phyloP scores from a whole-genome alignment of 2,329 filamentous ascomycete species.

The Ceratocystis variospora region DNA sequence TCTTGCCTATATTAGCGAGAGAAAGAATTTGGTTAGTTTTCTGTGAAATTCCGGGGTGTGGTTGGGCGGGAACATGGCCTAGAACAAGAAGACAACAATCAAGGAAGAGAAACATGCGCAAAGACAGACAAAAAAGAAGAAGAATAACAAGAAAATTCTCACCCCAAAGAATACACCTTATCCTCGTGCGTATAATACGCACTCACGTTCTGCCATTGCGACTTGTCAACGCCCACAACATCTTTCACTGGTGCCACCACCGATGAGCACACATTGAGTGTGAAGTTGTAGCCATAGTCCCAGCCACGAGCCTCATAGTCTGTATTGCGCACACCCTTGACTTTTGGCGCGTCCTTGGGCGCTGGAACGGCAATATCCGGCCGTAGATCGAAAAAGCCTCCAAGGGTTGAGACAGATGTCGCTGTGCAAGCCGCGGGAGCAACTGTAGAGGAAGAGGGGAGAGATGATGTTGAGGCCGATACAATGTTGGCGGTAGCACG shows the following conservation, averaged over 20 bases:
- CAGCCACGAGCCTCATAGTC: constrained; percentile 56
- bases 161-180: constrained; percentile 63
- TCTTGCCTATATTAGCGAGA: constrained; percentile 33
- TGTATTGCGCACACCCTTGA: constrained; percentile 29
- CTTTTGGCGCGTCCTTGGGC: constrained; percentile 33
- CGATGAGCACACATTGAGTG: constrained; percentile 64
- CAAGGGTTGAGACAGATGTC: constrained; percentile 39
- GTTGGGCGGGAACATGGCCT: not conserved
- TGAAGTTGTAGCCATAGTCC: constrained; percentile 71
- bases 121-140: constrained; percentile 23
- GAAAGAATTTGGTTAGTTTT: constrained; percentile 3
- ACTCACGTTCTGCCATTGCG: constrained; percentile 57
- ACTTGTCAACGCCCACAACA: constrained; percentile 49
- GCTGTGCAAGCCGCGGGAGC: constrained; percentile 41
- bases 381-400: constrained; percentile 46
- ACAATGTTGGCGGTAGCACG: constrained; percentile 26
- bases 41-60: not conserved
- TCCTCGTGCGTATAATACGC: constrained; percentile 58
- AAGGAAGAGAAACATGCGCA: not conserved
- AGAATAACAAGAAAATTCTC: constrained; percentile 26
- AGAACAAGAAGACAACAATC: not conserved
- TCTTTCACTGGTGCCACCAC: constrained; percentile 53
- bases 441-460: constrained; percentile 26
- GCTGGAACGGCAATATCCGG: constrained; percentile 36
- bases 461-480: constrained; percentile 27